Conservation (phyloP, 441 rosid genomes). For the Jatropha multifida region DNA sequence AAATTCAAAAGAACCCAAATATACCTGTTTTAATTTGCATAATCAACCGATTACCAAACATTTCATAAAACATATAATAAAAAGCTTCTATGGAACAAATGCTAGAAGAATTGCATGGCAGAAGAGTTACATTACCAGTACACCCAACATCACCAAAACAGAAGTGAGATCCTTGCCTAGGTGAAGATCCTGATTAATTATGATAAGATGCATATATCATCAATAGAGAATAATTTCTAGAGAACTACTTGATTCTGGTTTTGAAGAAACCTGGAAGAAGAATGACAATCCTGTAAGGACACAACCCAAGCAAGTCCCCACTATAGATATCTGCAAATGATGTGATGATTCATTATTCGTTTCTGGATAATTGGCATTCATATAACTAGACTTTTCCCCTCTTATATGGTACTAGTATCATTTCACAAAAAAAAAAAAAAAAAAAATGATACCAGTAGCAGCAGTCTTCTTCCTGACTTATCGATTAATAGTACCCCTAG, state of each 20-base stretch:
- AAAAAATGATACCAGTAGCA: conserved; percentile 3
- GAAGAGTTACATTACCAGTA: conserved; percentile 5
- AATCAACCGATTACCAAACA: neutral
- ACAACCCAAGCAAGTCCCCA: conserved; percentile 11
- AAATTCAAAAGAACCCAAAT: conserved; percentile 11
- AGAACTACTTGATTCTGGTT: neutral
- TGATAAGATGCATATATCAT: neutral
- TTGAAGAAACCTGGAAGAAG: neutral
- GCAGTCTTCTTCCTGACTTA: conserved; percentile 10
- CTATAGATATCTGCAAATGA: conserved; percentile 7
- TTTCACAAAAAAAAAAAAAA: too few species aligned
- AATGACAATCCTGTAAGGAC: conserved; percentile 14
- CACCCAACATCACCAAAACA: conserved; percentile 11
- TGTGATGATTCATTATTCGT: too few species aligned
- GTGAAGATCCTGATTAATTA: conserved; percentile 13
- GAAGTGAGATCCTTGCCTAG: neutral
- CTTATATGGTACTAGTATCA: neutral
- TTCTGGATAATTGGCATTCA: neutral
- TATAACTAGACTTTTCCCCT: neutral
- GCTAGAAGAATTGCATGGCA: neutral
- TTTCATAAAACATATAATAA: too few species aligned
- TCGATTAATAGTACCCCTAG: conserved; percentile 2
- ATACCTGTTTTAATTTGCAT: conserved; percentile 5
- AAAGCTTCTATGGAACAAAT: too few species aligned
- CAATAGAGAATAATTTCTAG: neutral